Conservation (phyloP, 352 stramenopile species). For the Globisporangium barbulae region DNA sequence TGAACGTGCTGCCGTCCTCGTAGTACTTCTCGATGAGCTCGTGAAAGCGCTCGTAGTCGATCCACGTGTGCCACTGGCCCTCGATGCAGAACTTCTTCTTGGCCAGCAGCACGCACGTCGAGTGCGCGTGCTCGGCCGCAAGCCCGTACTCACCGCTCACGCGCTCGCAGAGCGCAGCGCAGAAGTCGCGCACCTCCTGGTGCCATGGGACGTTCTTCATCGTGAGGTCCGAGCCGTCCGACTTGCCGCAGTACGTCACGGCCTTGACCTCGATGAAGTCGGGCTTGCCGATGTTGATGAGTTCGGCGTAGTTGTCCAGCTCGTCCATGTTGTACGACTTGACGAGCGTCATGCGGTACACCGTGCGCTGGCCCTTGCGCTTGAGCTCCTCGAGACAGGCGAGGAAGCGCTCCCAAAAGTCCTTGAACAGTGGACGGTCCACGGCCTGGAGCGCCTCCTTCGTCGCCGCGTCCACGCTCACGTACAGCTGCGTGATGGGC, state of each 20-base stretch:
- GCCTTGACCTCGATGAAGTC: slow-evolving; percentile 97
- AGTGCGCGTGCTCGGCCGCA: slow-evolving; percentile 95
- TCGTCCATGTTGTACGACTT: slow-evolving; percentile 98
- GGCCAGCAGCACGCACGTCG: slow-evolving; percentile 94
- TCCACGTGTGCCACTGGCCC: slow-evolving; percentile 98
- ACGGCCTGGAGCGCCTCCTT: slow-evolving; percentile 95
- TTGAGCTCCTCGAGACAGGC: slow-evolving; percentile 90
- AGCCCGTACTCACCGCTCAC: slow-evolving; percentile 90
- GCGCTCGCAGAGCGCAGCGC: slow-evolving; percentile 71
- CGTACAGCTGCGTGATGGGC: slow-evolving; percentile 98
- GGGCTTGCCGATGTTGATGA: slow-evolving; percentile 89
- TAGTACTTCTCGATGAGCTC: slow-evolving; percentile 83
- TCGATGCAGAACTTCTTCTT: slow-evolving; percentile 88
- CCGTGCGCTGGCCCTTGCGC: slow-evolving; percentile 94
- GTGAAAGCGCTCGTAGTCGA: slow-evolving; percentile 98
- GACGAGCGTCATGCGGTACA: slow-evolving; percentile 96
- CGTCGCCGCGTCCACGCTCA: slow-evolving; percentile 97
- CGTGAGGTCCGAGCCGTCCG: slow-evolving; percentile 96
- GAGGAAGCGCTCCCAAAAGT: slow-evolving; percentile 97
- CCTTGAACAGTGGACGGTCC: slow-evolving; percentile 95
- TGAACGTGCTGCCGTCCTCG: slow-evolving; percentile 84
- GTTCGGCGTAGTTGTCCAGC: slow-evolving; percentile 92
- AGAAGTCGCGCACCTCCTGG: slow-evolving; percentile 94
- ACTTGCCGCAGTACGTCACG: slow-evolving; percentile 98
- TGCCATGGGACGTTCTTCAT: slow-evolving; percentile 99